Evolutionary conservation across 169 alveolate genomes (phyloP), one percentile per base, ranked within the genome.

Genomic region (Miamiensis avidus): DNA sequence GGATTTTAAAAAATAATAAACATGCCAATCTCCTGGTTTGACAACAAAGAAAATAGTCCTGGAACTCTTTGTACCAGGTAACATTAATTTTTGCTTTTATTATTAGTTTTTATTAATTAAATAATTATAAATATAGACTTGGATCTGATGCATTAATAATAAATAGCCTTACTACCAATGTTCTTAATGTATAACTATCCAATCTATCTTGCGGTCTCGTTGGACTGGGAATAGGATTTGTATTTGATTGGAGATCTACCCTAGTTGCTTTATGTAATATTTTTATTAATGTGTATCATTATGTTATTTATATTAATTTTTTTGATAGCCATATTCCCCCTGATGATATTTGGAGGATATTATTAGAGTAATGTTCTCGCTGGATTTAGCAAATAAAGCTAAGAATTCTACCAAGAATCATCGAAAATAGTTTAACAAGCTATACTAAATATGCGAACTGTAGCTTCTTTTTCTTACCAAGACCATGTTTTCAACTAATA

Each of bases 401-500:
- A 87, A 33, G 86, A 74, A 30, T 89, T 85, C 0, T 85, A 81
- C 29, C 91, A 87, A 32, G 94, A 91, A 28, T 89, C 95, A 27
- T 90, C 92, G 16, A 82, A 88, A 30, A 77, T 94, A 4, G 90
- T 93, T 29, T 87, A 92, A 65, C 97, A 95, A 84, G 88, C 95
- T 83, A 95, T 95, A 0, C 85, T 85, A 25, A 95, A 94, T 79
- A 91, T 91, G 25, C 88, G 94, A 82, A 95, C 98, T 0, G 95
- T 95, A 27, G 83, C 88, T 34, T 89, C 96, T 16, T 94, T 95
- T 84, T 93, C 90, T n/a, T 81, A 91, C 34, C 30, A 95, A 94
- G 79, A 89, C 87, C 27, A 86, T 90, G 75, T 94, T 96, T n/a
- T n/a, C n/a, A 0, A 94, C 92, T 31, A 85, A 88, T 49, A 86